These are phyloP conservation scores for Fusarium robinianum DNA, from an alignment of 2,329 filamentous ascomycete genomes.

Conservation along the genomic window DNA sequence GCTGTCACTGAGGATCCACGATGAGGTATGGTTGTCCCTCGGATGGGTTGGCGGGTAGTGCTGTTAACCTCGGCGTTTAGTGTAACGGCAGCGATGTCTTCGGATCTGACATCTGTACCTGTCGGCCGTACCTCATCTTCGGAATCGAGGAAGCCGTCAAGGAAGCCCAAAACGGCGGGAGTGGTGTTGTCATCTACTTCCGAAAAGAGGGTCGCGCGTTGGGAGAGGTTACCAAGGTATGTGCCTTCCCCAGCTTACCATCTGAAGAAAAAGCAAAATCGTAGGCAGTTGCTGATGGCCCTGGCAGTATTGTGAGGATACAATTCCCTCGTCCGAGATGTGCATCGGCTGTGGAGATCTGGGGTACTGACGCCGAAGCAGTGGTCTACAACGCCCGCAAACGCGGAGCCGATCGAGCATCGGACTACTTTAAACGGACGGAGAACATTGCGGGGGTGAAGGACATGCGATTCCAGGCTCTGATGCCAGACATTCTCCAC, in stretches of 20 bases:
- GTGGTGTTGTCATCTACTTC: slow-evolving; percentile 97
- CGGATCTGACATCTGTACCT: slow-evolving; percentile 97
- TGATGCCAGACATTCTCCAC: slow-evolving; percentile 97
- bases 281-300: too few species aligned
- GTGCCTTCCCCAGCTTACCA: slow-evolving; percentile 29
- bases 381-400: slow-evolving; percentile 81
- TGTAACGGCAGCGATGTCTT: slow-evolving; percentile 99
- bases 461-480: slow-evolving; percentile 94
- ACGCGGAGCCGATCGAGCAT: slow-evolving; percentile 77
- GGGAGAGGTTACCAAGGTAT: slow-evolving; percentile 93
- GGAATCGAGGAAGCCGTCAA: slow-evolving; percentile 98
- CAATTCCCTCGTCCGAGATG: slow-evolving; percentile 3
- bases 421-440: slow-evolving; percentile 95
- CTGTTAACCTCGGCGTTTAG: slow-evolving; percentile 39
- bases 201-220: slow-evolving; percentile 94
- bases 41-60: neutral
- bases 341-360: slow-evolving; percentile 11
- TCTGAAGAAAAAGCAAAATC: slow-evolving; percentile 22
- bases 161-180: slow-evolving; percentile 91
- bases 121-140: slow-evolving; percentile 92
- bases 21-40: slow-evolving; percentile 53
- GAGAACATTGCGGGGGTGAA: slow-evolving; percentile 98
- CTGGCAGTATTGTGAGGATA: slow-evolving; percentile 29
- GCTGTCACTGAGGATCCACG: slow-evolving; percentile 81
- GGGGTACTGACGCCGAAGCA: slow-evolving; percentile 30